Evolutionary conservation across 768 basidiomycete species (phyloP), one percentile per base, ranked within the genome.

Genomic region (Suillus subaureus): DNA sequence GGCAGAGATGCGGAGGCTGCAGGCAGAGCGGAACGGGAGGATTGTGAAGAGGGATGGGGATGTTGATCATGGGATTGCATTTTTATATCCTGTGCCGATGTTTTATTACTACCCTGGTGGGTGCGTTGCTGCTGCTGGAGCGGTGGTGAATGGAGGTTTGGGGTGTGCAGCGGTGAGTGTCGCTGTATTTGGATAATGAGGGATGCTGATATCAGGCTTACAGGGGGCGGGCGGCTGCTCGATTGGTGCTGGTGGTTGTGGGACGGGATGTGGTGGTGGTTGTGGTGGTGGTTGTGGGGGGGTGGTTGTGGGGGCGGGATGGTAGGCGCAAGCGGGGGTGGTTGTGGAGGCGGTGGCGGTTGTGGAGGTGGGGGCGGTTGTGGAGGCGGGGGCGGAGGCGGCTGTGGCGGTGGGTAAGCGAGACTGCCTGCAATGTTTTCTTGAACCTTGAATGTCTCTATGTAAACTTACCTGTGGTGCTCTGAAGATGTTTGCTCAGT

Each of bases 81-180:
- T 84, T 68, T 72, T 84, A 58, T 68, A 71, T 49, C 73, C 77
- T 39, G 75, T 83, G 49, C 82, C 83, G 62, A 49, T 82, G 28
- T 78, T 72, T 58, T 77, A 67, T 67, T 61, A 61, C 39, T 35
- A 58, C 11, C 61, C 70, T 47, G 71, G 68, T 62, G 74, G 75
- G 3, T 69, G 61, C 23, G 68, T 64, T 28, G 65, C 23, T 15
- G 72, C 64, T 9, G 51, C 39, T 28, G 66, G 55, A 18, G 64
- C 33, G 21, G 61, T 62, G 21, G 28, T 64, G 33, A 15, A 65
- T 63, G 58, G 64, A 11, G 35, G n/a, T 26, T 9, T 42, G 42
- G 47, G 15, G 21, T 69, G 69, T 62, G 62, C n/a, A 8, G 62
- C 37, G 28, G 68, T 52, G 54, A 45, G 61, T 43, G 8, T 35